Percentiles rank a stretch among this genome's conserved stretches.
These are phyloP conservation scores for Leccinum disarticulatum DNA, from an alignment of 768 basidiomycete species.

Conservation along the genomic window DNA sequence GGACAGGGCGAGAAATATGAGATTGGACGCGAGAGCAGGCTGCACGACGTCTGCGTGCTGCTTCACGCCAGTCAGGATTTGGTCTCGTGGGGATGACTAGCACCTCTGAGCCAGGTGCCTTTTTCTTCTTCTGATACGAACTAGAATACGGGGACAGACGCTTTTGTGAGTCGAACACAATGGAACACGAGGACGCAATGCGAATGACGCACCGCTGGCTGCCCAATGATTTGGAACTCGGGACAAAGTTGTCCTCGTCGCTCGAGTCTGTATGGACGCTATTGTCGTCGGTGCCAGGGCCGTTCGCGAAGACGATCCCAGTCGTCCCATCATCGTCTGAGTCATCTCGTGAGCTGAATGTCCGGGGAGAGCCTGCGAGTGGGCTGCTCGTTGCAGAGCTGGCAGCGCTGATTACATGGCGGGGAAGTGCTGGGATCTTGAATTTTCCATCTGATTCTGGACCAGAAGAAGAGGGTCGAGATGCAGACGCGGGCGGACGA, in stretches of 20 bases:
- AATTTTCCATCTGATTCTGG: conserved; percentile 60
- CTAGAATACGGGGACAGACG: conserved; percentile 29
- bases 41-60: conserved; percentile 59
- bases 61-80: conserved; percentile 89
- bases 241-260: conserved; percentile 66
- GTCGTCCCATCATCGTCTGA: conserved; percentile 30
- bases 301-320: conserved; percentile 25
- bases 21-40: conserved; percentile 18
- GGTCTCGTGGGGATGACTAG: conserved; percentile 86
- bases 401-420: conserved; percentile 43
- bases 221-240: conserved; percentile 69
- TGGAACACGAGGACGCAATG: neutral
- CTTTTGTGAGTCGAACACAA: conserved; percentile 79
- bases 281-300: conserved; percentile 26
- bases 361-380: conserved; percentile 51
- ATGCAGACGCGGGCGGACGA: conserved; percentile 52
- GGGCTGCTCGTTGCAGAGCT: conserved; percentile 54
- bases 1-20: conserved; percentile 6
- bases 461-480: conserved; percentile 61
- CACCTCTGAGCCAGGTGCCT: conserved; percentile 38
- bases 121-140: conserved; percentile 41
- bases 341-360: conserved; percentile 25
- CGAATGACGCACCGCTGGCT: conserved; percentile 78
- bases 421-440: conserved; percentile 62
- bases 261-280: conserved; percentile 46